Base-by-base conservation (phyloP, 1,284 basidiomycete species). In the Takashimella tepidaria region DNA sequence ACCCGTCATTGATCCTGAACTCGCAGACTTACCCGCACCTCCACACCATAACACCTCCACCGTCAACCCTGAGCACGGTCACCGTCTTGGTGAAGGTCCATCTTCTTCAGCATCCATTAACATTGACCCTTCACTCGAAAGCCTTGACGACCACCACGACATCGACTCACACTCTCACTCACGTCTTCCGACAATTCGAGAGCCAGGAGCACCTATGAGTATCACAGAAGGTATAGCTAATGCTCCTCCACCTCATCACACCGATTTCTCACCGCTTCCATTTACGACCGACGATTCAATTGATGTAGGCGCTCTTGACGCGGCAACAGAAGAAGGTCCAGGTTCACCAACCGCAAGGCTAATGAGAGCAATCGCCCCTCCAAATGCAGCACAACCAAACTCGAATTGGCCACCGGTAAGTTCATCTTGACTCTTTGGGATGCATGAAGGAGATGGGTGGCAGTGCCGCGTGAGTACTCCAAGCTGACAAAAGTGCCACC, bases 281-380 rank as follows among this genome's bases (percentile, higher is more conserved):
- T 53, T 68, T 22, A 57, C 55, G n/a, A 57, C 59, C 25, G 62
- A 67, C 41, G 64, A 63, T 21, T 61, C 58, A 10, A 57, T 69
- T 27, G 69, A 72, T 41, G 51, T 66, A 2, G 54, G 62, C 10
- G 64, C 63, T 6, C 56, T 68, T 20, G 58, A 63, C 41, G 54
- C 50, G n/a, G 62, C 56, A 19, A 57, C 53, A 19, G 63, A 55
- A 19, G 63, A 63, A 45, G 61, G 62, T 51, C 72, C 70, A 3
- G 72, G 72, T n/a, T 69, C 67, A 46, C 72, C 72, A 1, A 69
- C 67, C 11, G 62, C 66, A 3, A 68, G 69, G 49, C 54, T 72
- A 19, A 65, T 74, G 57, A 55, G 68, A 27, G 70, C 68, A 6
- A 70, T 72, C 24, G 72, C 70, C 4, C 72, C 72, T 16, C 68